Evolutionary conservation across 768 basidiomycete species (phyloP).

Genomic region (Suillus occidentalis): DNA sequence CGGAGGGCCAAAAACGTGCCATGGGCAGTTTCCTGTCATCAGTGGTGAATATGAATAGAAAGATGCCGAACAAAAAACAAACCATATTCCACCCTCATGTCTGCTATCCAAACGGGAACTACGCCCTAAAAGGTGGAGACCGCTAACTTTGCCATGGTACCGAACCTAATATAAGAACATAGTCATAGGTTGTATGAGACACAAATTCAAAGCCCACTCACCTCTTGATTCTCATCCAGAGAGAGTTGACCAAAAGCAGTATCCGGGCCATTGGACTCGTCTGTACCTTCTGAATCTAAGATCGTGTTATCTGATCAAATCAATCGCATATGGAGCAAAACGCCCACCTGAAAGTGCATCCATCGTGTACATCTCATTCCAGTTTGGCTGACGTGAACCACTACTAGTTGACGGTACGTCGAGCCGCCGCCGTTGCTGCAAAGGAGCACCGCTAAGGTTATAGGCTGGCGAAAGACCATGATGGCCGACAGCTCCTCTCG

Average conservation of each 20-base stretch:
- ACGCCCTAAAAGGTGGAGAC: slow-evolving; percentile 70
- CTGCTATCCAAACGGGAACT: slow-evolving; percentile 67
- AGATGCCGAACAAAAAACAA: slow-evolving; percentile 21
- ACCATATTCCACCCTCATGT: slow-evolving; percentile 71
- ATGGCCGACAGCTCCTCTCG: slow-evolving; percentile 25
- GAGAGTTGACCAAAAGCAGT: slow-evolving; percentile 71
- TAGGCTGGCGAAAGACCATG: slow-evolving; percentile 22
- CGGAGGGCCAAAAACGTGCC: slow-evolving; percentile 72
- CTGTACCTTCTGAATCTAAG: slow-evolving; percentile 38
- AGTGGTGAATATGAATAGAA: slow-evolving; percentile 16
- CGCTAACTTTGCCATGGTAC: slow-evolving; percentile 78
- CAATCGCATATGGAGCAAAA: slow-evolving; percentile 11
- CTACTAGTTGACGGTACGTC: slow-evolving; percentile 20
- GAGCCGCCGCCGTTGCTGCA: slow-evolving; percentile 49
- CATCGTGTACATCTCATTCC: slow-evolving; percentile 62
- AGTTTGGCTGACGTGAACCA: slow-evolving; percentile 39
- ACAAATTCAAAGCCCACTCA: slow-evolving; percentile 24
- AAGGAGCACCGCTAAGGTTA: slow-evolving; percentile 35
- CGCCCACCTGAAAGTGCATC: slow-evolving; percentile 38
- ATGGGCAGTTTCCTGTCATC: slow-evolving; percentile 63
- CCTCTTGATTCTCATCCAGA: slow-evolving; percentile 75
- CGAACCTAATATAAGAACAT: slow-evolving; percentile 55
- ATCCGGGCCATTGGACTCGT: slow-evolving; percentile 42
- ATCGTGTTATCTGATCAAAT: slow-evolving; percentile 17
- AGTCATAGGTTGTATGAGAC: neutral